Conservation (phyloP, 345 rosid genomes). For the Psidium guajava region DNA sequence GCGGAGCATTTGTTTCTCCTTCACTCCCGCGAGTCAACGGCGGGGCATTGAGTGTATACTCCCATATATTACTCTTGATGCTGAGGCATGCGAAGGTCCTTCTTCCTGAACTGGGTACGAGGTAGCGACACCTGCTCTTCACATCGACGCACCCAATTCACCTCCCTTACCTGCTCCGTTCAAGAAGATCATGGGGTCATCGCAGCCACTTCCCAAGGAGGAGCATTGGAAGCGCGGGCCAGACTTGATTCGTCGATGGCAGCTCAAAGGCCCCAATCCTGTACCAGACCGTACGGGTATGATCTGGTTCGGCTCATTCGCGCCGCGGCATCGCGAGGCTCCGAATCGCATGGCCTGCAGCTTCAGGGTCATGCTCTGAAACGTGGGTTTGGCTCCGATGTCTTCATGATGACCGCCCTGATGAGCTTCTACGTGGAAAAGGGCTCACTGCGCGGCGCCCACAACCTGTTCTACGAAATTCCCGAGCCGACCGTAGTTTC, state of each 20-base stretch:
- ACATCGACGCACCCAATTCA: neutral
- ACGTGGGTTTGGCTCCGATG: constrained; percentile 51
- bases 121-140: neutral
- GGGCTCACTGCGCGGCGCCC: constrained; percentile 26
- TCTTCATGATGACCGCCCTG: constrained; percentile 44
- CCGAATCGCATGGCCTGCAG: constrained; percentile 35
- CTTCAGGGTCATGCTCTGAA: constrained; percentile 44
- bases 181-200: constrained; percentile 8
- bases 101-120: neutral
- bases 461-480: constrained; percentile 63
- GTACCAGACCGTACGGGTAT: constrained; percentile 5
- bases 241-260: constrained; percentile 11
- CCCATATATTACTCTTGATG: neutral
- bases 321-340: constrained; percentile 34
- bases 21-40: no score
- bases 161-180: neutral
- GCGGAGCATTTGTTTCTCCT: neutral
- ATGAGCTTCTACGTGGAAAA: constrained; percentile 25
- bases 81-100: neutral
- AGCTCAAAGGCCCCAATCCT: constrained; percentile 19
- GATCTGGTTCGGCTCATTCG: constrained; percentile 39
- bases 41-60: neutral
- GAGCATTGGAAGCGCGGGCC: neutral
- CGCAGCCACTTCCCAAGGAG: constrained; percentile 15
- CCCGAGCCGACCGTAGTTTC: constrained; percentile 56